Percentiles rank a stretch among this genome's conserved stretches.
Conservation (phyloP, 225 moss, liverwort and hornwort genomes). For the Anthoceros angustus region DNA sequence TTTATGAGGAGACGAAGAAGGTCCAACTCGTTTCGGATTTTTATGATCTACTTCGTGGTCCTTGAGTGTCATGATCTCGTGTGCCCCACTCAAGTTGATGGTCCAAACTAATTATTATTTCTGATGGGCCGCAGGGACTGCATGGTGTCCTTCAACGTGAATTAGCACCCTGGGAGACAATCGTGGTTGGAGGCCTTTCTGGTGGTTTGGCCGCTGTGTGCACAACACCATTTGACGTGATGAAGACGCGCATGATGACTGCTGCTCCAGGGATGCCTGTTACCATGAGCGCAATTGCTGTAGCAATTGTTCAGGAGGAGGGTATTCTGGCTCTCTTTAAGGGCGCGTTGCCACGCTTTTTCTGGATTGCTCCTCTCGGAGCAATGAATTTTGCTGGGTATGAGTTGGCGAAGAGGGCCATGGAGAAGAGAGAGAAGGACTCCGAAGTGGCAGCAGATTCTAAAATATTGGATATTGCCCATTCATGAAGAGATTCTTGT, state of each 20-base stretch:
- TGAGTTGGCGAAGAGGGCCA: slow-evolving; percentile 35
- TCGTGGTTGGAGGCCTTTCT: slow-evolving; percentile 30
- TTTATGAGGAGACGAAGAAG: slow-evolving; percentile 27
- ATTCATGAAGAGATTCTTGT: background rate
- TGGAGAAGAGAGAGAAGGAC: slow-evolving; percentile 33
- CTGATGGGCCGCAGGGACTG: slow-evolving; percentile 14
- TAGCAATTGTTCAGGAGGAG: slow-evolving; percentile 30
- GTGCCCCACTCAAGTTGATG: too few species aligned
- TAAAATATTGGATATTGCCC: background rate
- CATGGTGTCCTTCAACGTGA: slow-evolving; percentile 28
- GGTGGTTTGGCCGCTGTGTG: slow-evolving; percentile 39
- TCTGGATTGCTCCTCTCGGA: slow-evolving; percentile 43
- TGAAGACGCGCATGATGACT: slow-evolving; percentile 42
- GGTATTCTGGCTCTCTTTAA: slow-evolving; percentile 30
- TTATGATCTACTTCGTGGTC: background rate
- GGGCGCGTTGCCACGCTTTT: slow-evolving; percentile 30
- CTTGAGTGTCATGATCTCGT: background rate
- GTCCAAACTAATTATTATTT: too few species aligned
- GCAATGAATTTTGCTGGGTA: slow-evolving; percentile 41
- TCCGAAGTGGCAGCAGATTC: background rate
- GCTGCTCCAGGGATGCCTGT: slow-evolving; percentile 35
- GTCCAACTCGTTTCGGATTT: background rate
- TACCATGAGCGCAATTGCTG: slow-evolving; percentile 30
- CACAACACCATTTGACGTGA: slow-evolving; percentile 36
- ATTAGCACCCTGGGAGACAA: slow-evolving; percentile 35